phyloP scores from a whole-genome alignment of 202 grass and related monocot genomes.

The Zizania palustris region DNA sequence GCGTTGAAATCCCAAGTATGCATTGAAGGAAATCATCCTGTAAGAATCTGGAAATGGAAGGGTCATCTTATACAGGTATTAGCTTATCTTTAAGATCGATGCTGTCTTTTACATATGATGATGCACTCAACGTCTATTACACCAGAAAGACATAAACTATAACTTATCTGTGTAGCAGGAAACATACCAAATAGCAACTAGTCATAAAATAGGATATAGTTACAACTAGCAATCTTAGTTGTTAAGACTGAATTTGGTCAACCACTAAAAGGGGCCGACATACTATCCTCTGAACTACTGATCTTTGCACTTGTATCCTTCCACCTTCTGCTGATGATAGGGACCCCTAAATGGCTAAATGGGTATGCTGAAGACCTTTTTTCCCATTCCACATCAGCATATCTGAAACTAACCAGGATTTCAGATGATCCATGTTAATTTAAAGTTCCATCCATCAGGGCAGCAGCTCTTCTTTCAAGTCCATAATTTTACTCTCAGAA shows the following conservation, averaged over 20 bases:
- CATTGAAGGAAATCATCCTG: conserved; percentile 55
- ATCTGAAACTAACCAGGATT: conserved; percentile 6
- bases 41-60: conserved; percentile 92
- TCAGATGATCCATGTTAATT: background rate
- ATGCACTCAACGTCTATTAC: conserved; percentile 17
- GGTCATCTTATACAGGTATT: conserved; percentile 83
- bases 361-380: background rate
- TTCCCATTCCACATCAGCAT: background rate
- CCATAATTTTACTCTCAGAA: conserved; percentile 24
- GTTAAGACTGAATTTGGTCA: background rate
- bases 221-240: conserved; percentile 2
- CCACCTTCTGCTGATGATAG: conserved; percentile 5
- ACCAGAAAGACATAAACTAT: background rate
- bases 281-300: conserved; percentile 2
- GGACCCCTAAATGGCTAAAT: background rate
- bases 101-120: conserved; percentile 22
- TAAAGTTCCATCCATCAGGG: conserved; percentile 17
- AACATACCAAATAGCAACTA: background rate
- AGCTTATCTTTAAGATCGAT: conserved; percentile 22
- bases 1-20: conserved; percentile 70
- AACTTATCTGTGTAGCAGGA: conserved; percentile 10
- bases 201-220: background rate
- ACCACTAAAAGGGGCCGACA: background rate
- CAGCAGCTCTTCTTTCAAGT: background rate
- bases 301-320: conserved; percentile 16